A percentile compares a stretch with the other conserved stretches of the same genome.
Evolutionary conservation across 2,329 filamentous ascomycete genomes (phyloP).

Genomic region (Aspergillus neotritici): DNA sequence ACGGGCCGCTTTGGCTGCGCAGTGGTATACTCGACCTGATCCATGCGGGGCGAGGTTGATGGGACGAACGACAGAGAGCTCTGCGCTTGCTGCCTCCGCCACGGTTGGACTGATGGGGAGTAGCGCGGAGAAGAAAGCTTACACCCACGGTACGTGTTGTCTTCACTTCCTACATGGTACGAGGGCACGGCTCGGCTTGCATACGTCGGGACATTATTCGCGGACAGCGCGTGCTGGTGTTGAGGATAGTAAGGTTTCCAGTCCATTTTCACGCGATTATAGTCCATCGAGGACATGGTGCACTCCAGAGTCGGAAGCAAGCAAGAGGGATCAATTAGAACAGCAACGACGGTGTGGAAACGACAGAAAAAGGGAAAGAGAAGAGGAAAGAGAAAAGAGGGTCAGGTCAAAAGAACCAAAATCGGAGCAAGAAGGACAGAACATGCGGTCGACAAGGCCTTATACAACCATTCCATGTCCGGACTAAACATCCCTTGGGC

Average conservation of each 20-base stretch:
- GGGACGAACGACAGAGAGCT: slow-evolving; percentile 33
- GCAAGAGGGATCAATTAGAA: slow-evolving; percentile 10
- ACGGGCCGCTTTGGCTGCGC: slow-evolving; percentile 20
- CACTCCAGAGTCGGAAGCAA: slow-evolving; percentile 8
- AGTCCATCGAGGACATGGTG: slow-evolving; percentile 30
- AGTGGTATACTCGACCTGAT: slow-evolving; percentile 25
- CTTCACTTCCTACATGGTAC: slow-evolving; percentile 14
- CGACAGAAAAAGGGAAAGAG: background rate
- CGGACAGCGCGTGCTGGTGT: slow-evolving; percentile 18
- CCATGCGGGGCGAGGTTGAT: slow-evolving; percentile 25
- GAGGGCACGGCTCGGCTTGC: slow-evolving; percentile 13
- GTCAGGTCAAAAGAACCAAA: slow-evolving; percentile 4
- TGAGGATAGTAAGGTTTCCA: slow-evolving; percentile 11
- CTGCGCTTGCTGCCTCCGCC: slow-evolving; percentile 29
- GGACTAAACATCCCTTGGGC: slow-evolving; percentile 28
- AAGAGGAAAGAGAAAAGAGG: background rate
- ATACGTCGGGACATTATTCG: slow-evolving; percentile 13
- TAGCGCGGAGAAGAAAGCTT: slow-evolving; percentile 17
- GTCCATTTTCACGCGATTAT: slow-evolving; percentile 19
- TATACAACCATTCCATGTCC: slow-evolving; percentile 20
- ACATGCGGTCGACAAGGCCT: slow-evolving; percentile 21
- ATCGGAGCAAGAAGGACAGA: background rate
- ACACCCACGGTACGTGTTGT: slow-evolving; percentile 7
- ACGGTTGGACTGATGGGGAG: slow-evolving; percentile 21
- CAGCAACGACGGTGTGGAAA: background rate